phyloP scores from a whole-genome alignment of 352 stramenopile species.

The Phytophthora meadii region DNA sequence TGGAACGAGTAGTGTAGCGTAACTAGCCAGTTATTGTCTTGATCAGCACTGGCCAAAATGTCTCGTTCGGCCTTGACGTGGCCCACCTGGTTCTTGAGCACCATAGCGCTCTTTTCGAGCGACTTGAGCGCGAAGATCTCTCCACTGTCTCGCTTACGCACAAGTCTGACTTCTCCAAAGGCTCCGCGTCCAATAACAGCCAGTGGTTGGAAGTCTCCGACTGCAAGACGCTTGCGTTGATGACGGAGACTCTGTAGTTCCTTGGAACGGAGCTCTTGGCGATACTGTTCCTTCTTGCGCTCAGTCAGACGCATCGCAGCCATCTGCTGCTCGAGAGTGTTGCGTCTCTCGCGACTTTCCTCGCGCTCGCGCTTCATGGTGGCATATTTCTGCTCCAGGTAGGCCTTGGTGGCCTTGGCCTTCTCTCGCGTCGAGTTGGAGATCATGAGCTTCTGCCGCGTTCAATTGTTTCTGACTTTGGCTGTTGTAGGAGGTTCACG shows the following conservation, averaged over 20 bases:
- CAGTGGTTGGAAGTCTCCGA: constrained; percentile 97
- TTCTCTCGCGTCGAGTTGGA: constrained; percentile 88
- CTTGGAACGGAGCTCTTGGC: constrained; percentile 75
- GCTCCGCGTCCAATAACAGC: constrained; percentile 98
- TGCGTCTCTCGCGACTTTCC: constrained; percentile 77
- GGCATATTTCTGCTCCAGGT: constrained; percentile 90
- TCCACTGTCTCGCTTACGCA: constrained; percentile 83
- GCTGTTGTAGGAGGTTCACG: neutral
- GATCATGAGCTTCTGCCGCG: constrained; percentile 49
- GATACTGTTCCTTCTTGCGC: constrained; percentile 82
- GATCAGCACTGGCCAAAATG: constrained; percentile 93
- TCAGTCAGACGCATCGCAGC: constrained; percentile 78
- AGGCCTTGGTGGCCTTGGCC: constrained; percentile 88
- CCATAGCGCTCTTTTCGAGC: constrained; percentile 92
- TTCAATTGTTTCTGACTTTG: constrained; percentile 7
- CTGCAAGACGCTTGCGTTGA: constrained; percentile 79
- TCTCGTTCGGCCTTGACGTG: constrained; percentile 98
- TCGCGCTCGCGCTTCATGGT: constrained; percentile 90
- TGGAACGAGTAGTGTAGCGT: constrained; percentile 98
- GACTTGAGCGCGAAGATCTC: constrained; percentile 94
- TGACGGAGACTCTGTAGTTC: constrained; percentile 84
- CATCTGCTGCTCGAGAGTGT: constrained; percentile 87
- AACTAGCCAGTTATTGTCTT: constrained; percentile 98
- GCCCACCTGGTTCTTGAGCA: constrained; percentile 94
- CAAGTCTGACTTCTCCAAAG: constrained; percentile 97